Conservation (phyloP, 2,329 filamentous ascomycete species). For the Paraphoma chrysanthemicola region DNA sequence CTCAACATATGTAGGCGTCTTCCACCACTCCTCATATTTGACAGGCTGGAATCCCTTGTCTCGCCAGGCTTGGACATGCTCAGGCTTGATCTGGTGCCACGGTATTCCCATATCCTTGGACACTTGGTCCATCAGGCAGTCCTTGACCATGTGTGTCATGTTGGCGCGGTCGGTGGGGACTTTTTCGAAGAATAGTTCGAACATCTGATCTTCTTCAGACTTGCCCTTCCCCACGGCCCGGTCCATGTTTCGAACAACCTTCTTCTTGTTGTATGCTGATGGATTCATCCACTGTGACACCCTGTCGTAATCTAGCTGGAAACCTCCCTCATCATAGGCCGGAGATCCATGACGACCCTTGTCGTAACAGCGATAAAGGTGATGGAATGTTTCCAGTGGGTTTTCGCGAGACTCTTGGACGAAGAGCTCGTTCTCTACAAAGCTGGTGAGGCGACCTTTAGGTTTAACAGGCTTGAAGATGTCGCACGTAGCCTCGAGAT, state of each 20-base stretch:
- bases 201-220: conserved; percentile 2
- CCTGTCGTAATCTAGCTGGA: conserved; percentile 16
- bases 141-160: conserved; percentile 3
- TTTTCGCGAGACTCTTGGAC: not conserved
- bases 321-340: conserved; percentile 16
- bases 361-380: conserved; percentile 7
- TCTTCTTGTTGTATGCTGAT: not conserved
- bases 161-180: not conserved
- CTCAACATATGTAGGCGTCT: conserved; percentile 9
- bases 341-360: conserved; percentile 13
- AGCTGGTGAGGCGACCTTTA: not conserved
- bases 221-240: not conserved
- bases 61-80: conserved; percentile 16
- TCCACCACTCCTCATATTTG: conserved; percentile 9
- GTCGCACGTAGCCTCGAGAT: conserved; percentile 1
- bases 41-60: conserved; percentile 15
- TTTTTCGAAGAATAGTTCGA: conserved; percentile 9
- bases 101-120: conserved; percentile 17
- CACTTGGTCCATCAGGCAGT: conserved; percentile 16
- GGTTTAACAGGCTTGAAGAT: conserved; percentile 2
- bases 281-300: conserved; percentile 11
- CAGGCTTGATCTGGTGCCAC: conserved; percentile 14
- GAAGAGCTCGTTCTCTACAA: not conserved
- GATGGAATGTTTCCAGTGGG: conserved; percentile 6
- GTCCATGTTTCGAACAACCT: not conserved